These are phyloP conservation scores for Venturia nashicola DNA, from an alignment of 2,329 filamentous ascomycete species.

Conservation along the genomic window DNA sequence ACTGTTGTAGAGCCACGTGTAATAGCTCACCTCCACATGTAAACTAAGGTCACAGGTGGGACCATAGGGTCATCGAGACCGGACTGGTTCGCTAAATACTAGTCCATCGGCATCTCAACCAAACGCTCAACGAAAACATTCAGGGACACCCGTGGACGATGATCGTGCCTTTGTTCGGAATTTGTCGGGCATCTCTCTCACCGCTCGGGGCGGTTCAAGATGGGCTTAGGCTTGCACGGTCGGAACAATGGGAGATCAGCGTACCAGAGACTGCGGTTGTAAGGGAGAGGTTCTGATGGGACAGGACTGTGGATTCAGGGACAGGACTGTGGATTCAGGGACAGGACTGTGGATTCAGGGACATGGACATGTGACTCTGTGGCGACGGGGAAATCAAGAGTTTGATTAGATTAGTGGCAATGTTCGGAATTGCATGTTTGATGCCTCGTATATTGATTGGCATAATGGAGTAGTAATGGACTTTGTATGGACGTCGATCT, in stretches of 20 bases:
- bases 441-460: not conserved
- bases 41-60: not conserved
- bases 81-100: not conserved
- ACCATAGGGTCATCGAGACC: not conserved
- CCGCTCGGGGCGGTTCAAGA: not conserved
- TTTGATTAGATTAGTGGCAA: not conserved
- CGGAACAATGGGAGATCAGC: not conserved
- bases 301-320: not conserved
- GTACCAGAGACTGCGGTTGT: not conserved
- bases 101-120: no score
- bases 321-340: not conserved
- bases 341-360: not conserved
- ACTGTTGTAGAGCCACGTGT: not conserved
- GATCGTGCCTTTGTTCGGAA: not conserved
- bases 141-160: not conserved
- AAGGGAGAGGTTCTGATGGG: not conserved
- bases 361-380: not conserved
- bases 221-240: not conserved
- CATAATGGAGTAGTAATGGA: not conserved
- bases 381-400: not conserved
- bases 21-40: not conserved
- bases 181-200: no score
- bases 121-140: constrained; percentile 1
- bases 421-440: not conserved
- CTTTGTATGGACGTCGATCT: not conserved